Percentiles rank a stretch among this genome's conserved stretches.
Conservation (phyloP, 106 monocot genomes). For the Platanthera guangdongensis region DNA sequence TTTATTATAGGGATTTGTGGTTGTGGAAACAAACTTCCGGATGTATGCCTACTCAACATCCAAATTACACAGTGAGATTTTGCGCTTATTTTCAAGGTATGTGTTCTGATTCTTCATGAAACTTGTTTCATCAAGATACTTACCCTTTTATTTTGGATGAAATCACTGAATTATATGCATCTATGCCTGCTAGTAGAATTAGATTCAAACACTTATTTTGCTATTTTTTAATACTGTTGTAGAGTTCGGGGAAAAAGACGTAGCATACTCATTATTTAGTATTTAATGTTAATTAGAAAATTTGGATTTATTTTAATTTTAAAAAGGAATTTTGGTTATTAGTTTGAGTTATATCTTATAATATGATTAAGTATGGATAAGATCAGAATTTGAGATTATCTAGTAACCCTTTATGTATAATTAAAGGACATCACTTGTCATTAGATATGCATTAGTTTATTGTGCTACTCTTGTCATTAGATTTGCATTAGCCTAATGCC, state of each 20-base stretch:
- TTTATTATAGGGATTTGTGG: slow-evolving; percentile 78
- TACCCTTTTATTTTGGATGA: not conserved
- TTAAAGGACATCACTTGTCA: too few relatives aligned
- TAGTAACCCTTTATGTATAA: too few relatives aligned
- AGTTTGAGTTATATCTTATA: too few relatives aligned
- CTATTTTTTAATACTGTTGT: not conserved
- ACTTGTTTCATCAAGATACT: not conserved
- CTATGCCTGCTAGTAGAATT: not conserved
- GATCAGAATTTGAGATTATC: too few relatives aligned
- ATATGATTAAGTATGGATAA: too few relatives aligned
- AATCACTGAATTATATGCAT: not conserved
- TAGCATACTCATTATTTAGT: too few relatives aligned
- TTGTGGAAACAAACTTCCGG: slow-evolving; percentile 97
- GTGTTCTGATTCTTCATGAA: not conserved
- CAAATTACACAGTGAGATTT: slow-evolving; percentile 87
- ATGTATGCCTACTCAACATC: slow-evolving; percentile 94
- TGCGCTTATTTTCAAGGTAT: slow-evolving; percentile 93
- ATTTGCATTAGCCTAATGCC: too few relatives aligned
- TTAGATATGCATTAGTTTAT: too few relatives aligned
- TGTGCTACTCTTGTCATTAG: too few relatives aligned
- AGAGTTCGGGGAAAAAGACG: not conserved
- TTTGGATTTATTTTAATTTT: too few relatives aligned
- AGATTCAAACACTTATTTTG: not conserved
- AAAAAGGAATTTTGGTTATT: too few relatives aligned
- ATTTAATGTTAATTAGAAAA: too few relatives aligned